These are phyloP conservation scores for Cyclotella choctawhatcheeana DNA, from an alignment of 108 stramenopile species.

Conservation along the genomic window DNA sequence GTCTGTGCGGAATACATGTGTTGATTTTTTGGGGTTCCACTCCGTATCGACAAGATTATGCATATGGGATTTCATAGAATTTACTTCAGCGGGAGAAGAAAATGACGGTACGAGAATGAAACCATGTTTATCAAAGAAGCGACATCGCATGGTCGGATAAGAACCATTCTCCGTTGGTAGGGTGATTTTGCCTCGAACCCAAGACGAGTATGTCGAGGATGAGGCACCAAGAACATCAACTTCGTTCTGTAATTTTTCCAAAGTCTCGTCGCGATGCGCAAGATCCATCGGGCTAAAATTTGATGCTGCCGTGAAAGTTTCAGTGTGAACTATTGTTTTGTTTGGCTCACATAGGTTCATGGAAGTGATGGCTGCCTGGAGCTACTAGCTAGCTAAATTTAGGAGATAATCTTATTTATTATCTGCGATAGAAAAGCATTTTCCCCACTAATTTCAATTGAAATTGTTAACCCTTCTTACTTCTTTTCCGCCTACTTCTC, in stretches of 20 bases:
- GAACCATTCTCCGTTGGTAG: background rate
- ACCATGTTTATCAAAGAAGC: constrained; percentile 73
- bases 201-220: constrained; percentile 22
- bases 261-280: constrained; percentile 8
- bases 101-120: constrained; percentile 61
- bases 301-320: background rate
- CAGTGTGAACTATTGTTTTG: no score
- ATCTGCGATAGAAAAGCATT: no score
- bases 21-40: constrained; percentile 63
- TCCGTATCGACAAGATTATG: constrained; percentile 48
- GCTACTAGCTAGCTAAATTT: no score
- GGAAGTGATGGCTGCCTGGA: no score
- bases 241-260: background rate
- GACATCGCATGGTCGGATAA: constrained; percentile 46
- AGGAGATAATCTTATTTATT: no score
- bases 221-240: constrained; percentile 3
- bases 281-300: background rate
- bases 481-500: background rate
- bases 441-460: no score
- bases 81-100: constrained; percentile 39
- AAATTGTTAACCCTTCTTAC: no score
- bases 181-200: constrained; percentile 24
- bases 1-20: constrained; percentile 82
- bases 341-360: no score
- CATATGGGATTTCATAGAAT: constrained; percentile 74